phyloP scores from a whole-genome alignment of 305 asterid species.

The Rubia balearica region DNA sequence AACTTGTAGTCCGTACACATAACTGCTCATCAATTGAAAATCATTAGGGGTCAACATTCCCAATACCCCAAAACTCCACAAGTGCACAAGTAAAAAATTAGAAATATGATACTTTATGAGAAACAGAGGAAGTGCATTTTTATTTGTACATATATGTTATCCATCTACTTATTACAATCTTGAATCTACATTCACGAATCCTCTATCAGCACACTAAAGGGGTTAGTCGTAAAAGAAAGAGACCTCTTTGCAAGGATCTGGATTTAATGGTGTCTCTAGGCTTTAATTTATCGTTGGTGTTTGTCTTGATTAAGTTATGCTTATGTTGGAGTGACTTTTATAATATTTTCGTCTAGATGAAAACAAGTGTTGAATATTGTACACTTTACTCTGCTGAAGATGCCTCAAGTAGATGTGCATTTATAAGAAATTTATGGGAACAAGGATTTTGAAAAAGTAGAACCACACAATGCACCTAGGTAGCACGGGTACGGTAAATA shows the following conservation, averaged over 20 bases:
- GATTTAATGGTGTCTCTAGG: neutral
- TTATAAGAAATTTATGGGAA: neutral
- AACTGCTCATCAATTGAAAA: conserved; percentile 5
- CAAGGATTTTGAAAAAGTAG: neutral
- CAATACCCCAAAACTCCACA: conserved; percentile 3
- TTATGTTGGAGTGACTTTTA: neutral
- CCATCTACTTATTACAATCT: neutral
- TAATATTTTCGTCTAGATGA: neutral
- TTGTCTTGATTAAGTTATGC: neutral
- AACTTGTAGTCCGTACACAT: conserved; percentile 4
- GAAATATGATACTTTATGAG: no score
- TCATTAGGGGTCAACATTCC: conserved; percentile 17
- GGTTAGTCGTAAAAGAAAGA: neutral
- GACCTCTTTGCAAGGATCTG: neutral
- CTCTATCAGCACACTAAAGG: neutral
- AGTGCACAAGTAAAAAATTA: neutral
- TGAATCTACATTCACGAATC: neutral
- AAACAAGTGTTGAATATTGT: neutral
- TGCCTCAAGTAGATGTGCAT: neutral
- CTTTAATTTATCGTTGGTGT: neutral
- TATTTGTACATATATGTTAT: neutral
- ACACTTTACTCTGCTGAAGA: neutral
- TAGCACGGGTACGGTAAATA: no score
- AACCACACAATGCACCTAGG: neutral
- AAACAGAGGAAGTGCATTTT: neutral